Conservation (phyloP, 495 filamentous ascomycete species). For the Talaromyces adpressus region DNA sequence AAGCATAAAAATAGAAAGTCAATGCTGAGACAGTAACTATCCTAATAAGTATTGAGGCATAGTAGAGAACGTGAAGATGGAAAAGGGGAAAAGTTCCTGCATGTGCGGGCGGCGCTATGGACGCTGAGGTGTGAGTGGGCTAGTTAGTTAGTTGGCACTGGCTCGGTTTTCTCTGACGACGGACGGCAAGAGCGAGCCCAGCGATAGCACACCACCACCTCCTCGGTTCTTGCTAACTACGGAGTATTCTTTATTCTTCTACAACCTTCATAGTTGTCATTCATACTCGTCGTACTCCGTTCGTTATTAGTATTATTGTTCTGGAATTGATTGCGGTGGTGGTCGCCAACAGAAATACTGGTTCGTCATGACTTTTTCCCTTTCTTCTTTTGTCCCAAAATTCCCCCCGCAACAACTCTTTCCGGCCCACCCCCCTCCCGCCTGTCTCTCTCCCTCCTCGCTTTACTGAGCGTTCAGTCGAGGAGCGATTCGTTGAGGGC, state of each 20-base stretch:
- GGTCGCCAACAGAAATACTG: background rate
- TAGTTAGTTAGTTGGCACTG: background rate
- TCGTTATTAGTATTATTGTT: too few relatives aligned
- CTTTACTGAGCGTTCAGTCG: background rate
- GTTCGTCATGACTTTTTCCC: slow-evolving; percentile 5
- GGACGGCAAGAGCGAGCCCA: background rate
- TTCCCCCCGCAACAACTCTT: slow-evolving; percentile 6
- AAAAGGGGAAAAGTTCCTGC: slow-evolving; percentile 1
- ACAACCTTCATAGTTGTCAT: background rate
- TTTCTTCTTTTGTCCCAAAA: background rate
- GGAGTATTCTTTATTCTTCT: background rate
- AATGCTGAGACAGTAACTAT: background rate
- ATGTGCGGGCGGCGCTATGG: background rate
- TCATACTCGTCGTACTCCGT: too few relatives aligned
- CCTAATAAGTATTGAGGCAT: background rate
- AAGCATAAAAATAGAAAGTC: background rate
- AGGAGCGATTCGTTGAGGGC: background rate
- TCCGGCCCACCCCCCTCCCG: slow-evolving; percentile 3
- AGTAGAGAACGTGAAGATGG: background rate
- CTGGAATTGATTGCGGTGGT: too few relatives aligned
- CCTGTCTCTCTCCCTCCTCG: background rate
- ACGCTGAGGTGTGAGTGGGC: background rate
- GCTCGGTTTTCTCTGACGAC: background rate
- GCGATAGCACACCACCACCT: background rate
- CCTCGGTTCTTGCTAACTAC: background rate